Conservation (phyloP, 2,329 filamentous ascomycete genomes). For the Fusarium goolgardi region DNA sequence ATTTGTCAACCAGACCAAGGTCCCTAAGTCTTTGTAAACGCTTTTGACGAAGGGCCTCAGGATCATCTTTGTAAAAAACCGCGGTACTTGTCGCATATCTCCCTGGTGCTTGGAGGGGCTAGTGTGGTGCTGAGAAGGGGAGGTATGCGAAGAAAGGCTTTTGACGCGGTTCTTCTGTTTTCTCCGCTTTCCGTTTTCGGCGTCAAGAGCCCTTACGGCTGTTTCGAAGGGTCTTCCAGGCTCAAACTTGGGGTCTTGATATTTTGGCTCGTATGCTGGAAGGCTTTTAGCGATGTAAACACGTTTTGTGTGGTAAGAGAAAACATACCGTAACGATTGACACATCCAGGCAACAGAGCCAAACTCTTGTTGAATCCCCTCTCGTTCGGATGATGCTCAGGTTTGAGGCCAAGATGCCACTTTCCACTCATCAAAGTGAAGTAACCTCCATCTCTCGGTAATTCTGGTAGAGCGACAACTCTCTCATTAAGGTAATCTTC, state of each 20-base stretch:
- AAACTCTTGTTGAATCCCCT: constrained; percentile 42
- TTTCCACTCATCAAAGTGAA: constrained; percentile 8
- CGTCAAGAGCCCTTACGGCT: not conserved
- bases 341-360: constrained; percentile 55
- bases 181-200: not conserved
- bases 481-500: not conserved
- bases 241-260: not conserved
- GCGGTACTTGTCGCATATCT: not conserved
- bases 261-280: constrained; percentile 36
- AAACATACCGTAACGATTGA: constrained; percentile 60
- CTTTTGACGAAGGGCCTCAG: not conserved
- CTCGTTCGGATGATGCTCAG: not conserved
- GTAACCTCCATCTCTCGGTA: constrained; percentile 4
- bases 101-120: not conserved
- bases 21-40: not conserved
- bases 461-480: constrained; percentile 1
- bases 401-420: constrained; percentile 6
- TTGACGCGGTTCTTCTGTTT: not conserved
- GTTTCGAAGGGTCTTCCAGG: not conserved
- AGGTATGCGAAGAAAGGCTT: constrained; percentile 12
- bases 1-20: not conserved
- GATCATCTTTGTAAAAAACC: not conserved
- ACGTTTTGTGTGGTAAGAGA: not conserved
- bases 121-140: constrained; percentile 5
- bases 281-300: not conserved